Evolutionary conservation across 2,329 filamentous ascomycete genomes (phyloP).

Genomic region (Xylaria sp.): DNA sequence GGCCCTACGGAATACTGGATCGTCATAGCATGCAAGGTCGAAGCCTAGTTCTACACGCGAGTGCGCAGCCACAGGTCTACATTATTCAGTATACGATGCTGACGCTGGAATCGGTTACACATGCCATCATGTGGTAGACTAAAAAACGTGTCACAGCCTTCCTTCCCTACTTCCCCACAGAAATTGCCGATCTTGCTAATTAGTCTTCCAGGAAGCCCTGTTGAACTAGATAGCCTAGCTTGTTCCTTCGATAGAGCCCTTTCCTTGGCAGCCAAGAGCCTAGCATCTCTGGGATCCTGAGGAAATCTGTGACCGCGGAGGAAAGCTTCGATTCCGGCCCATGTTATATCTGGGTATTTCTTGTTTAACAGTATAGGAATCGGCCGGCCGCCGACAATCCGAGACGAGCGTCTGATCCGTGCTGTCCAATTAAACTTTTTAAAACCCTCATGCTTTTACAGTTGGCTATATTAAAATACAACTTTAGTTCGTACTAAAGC

Average conservation of each 20-base stretch:
- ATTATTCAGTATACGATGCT: neutral
- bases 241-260: conserved; percentile 2
- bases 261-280: conserved; percentile 7
- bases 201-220: conserved; percentile 13
- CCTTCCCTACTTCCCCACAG: conserved; percentile 9
- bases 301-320: conserved; percentile 18
- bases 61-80: conserved; percentile 6
- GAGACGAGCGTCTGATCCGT: neutral
- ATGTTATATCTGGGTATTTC: neutral
- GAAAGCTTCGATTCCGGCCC: conserved; percentile 2
- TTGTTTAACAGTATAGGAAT: conserved; percentile 9
- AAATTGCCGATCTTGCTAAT: conserved; percentile 26
- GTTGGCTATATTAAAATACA: conserved; percentile 9
- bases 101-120: neutral
- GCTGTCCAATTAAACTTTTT: neutral
- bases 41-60: conserved; percentile 12
- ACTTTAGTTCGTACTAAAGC: neutral
- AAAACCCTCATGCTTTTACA: neutral
- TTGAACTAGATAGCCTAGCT: neutral
- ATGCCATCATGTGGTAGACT: conserved; percentile 2
- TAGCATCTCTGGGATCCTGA: conserved; percentile 10
- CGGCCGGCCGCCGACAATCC: neutral
- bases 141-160: conserved; percentile 5
- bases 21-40: neutral
- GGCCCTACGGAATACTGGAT: neutral